Conservation (phyloP, 495 filamentous ascomycete genomes). For the Glonium stellatum region DNA sequence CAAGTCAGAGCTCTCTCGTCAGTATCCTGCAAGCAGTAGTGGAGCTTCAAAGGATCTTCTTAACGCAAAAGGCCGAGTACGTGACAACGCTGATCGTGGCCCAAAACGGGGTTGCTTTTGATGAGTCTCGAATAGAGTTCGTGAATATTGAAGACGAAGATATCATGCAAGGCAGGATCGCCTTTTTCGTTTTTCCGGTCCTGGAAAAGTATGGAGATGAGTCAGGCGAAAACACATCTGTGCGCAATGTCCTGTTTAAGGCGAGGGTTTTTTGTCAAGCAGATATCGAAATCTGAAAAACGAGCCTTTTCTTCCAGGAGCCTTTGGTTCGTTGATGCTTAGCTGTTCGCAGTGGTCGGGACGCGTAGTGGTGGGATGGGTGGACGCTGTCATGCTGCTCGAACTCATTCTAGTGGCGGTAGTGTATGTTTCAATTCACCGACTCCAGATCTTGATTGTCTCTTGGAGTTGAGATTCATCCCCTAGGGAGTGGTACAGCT, state of each 20-base stretch:
- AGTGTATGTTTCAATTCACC: too few species aligned
- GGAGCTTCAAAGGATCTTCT: slow-evolving; percentile 15
- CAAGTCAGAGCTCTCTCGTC: slow-evolving; percentile 8
- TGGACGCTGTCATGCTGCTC: too few species aligned
- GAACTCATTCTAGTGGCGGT: too few species aligned
- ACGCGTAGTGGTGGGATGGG: too few species aligned
- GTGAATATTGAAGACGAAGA: slow-evolving; percentile 24
- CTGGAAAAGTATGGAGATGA: slow-evolving; percentile 34
- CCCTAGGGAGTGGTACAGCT: too few species aligned
- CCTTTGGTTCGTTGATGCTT: too few species aligned
- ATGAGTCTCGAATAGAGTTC: slow-evolving; percentile 16
- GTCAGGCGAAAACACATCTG: slow-evolving; percentile 24
- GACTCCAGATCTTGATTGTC: too few species aligned
- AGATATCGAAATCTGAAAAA: background rate
- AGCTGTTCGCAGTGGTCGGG: too few species aligned
- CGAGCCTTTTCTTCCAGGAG: too few species aligned
- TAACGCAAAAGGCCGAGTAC: slow-evolving; percentile 24
- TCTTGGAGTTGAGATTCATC: too few species aligned
- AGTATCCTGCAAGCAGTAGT: slow-evolving; percentile 14
- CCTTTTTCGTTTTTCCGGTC: slow-evolving; percentile 32
- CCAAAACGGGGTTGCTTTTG: slow-evolving; percentile 8
- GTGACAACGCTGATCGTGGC: slow-evolving; percentile 8
- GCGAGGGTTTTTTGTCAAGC: slow-evolving; percentile 29
- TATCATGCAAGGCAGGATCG: slow-evolving; percentile 9
- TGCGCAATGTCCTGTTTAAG: slow-evolving; percentile 30